phyloP scores from a whole-genome alignment of 2,329 filamentous ascomycete genomes.

The Aspergillus novofumigatus region DNA sequence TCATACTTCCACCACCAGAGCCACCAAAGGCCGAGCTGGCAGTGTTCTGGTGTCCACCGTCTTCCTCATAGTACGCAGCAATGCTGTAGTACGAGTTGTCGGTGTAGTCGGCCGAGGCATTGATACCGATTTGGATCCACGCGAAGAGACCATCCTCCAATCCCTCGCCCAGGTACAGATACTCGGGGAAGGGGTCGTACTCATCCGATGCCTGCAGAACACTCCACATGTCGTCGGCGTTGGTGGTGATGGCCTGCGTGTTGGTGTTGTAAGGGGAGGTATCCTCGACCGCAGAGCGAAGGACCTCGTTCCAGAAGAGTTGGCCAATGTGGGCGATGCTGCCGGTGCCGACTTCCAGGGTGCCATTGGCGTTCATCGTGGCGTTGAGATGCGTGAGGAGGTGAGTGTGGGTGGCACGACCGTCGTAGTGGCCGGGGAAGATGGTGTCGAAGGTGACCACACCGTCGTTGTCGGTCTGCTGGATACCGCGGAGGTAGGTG shows the following conservation, averaged over 20 bases:
- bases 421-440: constrained; percentile 46
- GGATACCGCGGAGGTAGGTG: constrained; percentile 49
- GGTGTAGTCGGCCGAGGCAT: constrained; percentile 33
- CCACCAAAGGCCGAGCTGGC: constrained; percentile 13
- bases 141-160: constrained; percentile 46
- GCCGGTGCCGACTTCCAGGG: constrained; percentile 40
- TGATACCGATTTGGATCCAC: constrained; percentile 49
- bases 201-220: constrained; percentile 39
- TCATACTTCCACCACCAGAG: constrained; percentile 4
- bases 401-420: constrained; percentile 49
- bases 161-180: constrained; percentile 49
- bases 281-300: constrained; percentile 42
- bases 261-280: constrained; percentile 36
- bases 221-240: constrained; percentile 43
- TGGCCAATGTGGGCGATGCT: constrained; percentile 48
- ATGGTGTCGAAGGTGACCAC: constrained; percentile 48
- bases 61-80: constrained; percentile 20
- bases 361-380: constrained; percentile 40
- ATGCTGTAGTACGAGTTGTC: constrained; percentile 22
- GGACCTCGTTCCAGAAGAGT: constrained; percentile 48
- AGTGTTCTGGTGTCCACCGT: constrained; percentile 19
- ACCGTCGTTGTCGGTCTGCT: constrained; percentile 45
- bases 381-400: constrained; percentile 43
- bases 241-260: constrained; percentile 33
- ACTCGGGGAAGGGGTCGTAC: constrained; percentile 53